phyloP scores from a whole-genome alignment of 805 yeast species.

The Sugiyamaella lignohabitans region DNA sequence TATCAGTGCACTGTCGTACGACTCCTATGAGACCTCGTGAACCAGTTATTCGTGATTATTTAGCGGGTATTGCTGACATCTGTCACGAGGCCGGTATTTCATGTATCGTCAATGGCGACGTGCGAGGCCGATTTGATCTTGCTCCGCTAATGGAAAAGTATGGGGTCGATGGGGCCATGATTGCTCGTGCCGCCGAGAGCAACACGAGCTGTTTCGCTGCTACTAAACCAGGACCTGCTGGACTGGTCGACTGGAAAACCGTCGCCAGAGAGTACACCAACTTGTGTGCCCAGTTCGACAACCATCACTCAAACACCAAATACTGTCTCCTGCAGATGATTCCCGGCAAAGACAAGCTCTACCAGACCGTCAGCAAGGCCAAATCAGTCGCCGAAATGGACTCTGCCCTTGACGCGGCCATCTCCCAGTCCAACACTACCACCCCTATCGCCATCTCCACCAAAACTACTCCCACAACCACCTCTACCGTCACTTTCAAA shows the following conservation, averaged over 20 bases:
- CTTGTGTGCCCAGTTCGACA: conserved; percentile 50
- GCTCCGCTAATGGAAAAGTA: conserved; percentile 43
- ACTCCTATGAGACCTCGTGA: conserved; percentile 79
- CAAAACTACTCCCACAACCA: too few relatives aligned
- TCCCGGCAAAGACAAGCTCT: conserved; percentile 64
- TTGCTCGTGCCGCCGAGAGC: conserved; percentile 83
- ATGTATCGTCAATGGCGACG: conserved; percentile 76
- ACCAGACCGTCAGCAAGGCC: conserved; percentile 49
- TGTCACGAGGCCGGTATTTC: conserved; percentile 60
- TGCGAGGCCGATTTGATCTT: conserved; percentile 51
- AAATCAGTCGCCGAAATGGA: conserved; percentile 36
- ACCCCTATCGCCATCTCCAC: not conserved
- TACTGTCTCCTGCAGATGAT: conserved; percentile 71
- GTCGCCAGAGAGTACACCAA: conserved; percentile 50
- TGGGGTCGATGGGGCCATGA: conserved; percentile 77
- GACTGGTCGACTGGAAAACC: conserved; percentile 48
- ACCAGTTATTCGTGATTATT: conserved; percentile 64
- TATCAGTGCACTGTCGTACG: conserved; percentile 91
- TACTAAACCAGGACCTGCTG: conserved; percentile 12
- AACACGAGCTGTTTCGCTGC: conserved; percentile 69
- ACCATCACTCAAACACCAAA: conserved; percentile 68
- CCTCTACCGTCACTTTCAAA: too few relatives aligned
- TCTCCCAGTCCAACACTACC: not conserved
- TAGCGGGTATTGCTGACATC: conserved; percentile 53
- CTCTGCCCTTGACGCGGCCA: not conserved